Evolutionary conservation across 1,284 basidiomycete species (phyloP).

Genomic region (Sanghuangporus sanghuang): DNA sequence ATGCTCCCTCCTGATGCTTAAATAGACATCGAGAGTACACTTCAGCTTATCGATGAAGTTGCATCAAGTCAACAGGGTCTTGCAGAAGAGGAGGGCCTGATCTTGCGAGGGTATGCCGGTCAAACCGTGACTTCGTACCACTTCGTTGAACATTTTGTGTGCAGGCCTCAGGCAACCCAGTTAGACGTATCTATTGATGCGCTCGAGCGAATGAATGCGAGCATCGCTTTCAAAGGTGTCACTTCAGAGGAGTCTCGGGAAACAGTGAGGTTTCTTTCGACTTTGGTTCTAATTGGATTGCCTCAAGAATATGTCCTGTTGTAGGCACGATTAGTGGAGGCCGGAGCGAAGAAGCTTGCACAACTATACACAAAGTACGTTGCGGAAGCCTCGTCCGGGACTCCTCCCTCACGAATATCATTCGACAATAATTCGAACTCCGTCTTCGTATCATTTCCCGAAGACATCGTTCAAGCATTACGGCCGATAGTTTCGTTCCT

Average conservation of each 20-base stretch:
- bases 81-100: constrained; percentile 69
- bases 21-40: constrained; percentile 71
- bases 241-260: constrained; percentile 49
- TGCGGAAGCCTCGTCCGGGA: constrained; percentile 72
- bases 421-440: constrained; percentile 27
- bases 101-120: constrained; percentile 60
- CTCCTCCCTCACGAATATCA: constrained; percentile 51
- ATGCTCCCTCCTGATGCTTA: constrained; percentile 1
- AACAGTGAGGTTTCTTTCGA: constrained; percentile 39
- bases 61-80: constrained; percentile 72
- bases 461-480: constrained; percentile 46
- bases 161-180: constrained; percentile 64
- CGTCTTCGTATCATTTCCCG: constrained; percentile 47
- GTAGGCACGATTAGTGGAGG: constrained; percentile 70
- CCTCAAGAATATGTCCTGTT: not conserved
- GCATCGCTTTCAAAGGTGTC: constrained; percentile 68
- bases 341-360: constrained; percentile 72
- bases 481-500: constrained; percentile 61
- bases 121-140: not conserved
- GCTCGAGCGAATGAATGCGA: constrained; percentile 68
- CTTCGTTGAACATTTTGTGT: not conserved
- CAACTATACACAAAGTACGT: constrained; percentile 77
- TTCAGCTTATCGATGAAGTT: constrained; percentile 72
- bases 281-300: not conserved
- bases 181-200: constrained; percentile 62